Conservation (phyloP, 2,329 filamentous ascomycete species). For the Fusarium pseudocircinatum region DNA sequence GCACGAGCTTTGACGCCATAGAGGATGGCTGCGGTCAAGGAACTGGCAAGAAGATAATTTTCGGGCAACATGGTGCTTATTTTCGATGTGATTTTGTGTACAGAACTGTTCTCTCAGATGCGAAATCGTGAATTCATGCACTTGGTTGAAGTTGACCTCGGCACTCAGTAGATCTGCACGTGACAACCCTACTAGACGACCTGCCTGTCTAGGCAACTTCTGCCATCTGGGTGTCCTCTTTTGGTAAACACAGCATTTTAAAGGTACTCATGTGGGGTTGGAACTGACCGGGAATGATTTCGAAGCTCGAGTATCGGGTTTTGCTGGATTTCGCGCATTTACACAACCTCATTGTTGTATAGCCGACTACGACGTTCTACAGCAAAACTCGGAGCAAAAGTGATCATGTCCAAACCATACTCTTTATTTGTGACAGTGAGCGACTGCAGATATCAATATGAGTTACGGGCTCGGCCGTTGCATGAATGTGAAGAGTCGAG, state of each 20-base stretch:
- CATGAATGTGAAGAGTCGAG: background rate
- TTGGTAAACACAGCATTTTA: rapidly evolving
- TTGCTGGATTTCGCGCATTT: background rate
- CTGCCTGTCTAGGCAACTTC: background rate
- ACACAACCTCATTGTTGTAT: background rate
- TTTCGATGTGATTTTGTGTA: rapidly evolving
- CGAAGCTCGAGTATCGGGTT: rapidly evolving
- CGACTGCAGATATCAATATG: background rate
- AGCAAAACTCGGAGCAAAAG: rapidly evolving
- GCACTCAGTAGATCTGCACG: background rate
- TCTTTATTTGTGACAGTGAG: background rate
- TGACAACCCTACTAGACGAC: rapidly evolving
- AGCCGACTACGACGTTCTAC: background rate
- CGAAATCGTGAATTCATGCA: background rate
- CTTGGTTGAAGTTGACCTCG: background rate
- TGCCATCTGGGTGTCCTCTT: no score
- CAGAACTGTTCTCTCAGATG: rapidly evolving
- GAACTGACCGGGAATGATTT: rapidly evolving
- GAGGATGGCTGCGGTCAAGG: background rate
- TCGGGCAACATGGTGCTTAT: background rate
- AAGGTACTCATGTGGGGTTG: rapidly evolving
- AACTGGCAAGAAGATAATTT: background rate
- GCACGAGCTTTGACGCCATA: background rate
- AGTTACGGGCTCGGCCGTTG: rapidly evolving
- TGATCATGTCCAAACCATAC: rapidly evolving